phyloP scores from a whole-genome alignment of 2,329 filamentous ascomycete genomes.

The Neofusicoccum kwambonambiense region DNA sequence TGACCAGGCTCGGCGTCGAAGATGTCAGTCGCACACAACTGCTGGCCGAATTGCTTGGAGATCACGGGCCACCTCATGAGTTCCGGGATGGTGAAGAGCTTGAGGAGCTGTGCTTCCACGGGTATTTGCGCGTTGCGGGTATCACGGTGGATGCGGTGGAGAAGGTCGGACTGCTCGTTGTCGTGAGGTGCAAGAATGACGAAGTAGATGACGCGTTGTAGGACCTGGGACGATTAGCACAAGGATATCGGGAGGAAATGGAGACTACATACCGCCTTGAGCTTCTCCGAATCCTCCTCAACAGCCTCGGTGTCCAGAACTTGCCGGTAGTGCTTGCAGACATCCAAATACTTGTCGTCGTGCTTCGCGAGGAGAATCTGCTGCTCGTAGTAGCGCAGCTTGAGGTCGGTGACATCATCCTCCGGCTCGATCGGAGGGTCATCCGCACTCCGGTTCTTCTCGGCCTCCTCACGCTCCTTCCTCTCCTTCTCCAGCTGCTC shows the following conservation, averaged over 20 bases:
- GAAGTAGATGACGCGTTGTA: conserved; percentile 96
- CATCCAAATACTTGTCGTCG: conserved; percentile 94
- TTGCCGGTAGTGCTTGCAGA: conserved; percentile 96
- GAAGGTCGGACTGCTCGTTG: conserved; percentile 96
- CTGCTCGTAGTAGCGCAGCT: conserved; percentile 94
- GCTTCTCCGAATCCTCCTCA: conserved; percentile 81
- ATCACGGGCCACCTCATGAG: conserved; percentile 98
- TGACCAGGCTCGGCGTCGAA: conserved; percentile 69
- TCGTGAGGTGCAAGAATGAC: conserved; percentile 94
- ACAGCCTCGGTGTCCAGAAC: conserved; percentile 95
- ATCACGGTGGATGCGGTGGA: conserved; percentile 89
- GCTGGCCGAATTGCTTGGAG: conserved; percentile 80
- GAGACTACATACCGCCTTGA: conserved; percentile 65
- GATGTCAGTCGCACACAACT: conserved; percentile 85
- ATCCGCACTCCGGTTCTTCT: conserved; percentile 75
- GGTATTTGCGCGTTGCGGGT: conserved; percentile 74
- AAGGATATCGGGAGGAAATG: no score
- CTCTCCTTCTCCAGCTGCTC: conserved; percentile 89
- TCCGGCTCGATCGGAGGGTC: conserved; percentile 71
- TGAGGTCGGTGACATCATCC: conserved; percentile 93
- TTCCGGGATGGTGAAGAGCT: conserved; percentile 92
- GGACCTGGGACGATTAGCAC: conserved; percentile 55
- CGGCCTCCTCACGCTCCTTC: conserved; percentile 82
- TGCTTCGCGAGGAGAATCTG: conserved; percentile 95
- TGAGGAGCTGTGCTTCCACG: conserved; percentile 80